Evolutionary conservation across 805 yeast genomes (phyloP), one percentile per base, ranked within the genome.

Genomic region (Nakazawaea siamensis): DNA sequence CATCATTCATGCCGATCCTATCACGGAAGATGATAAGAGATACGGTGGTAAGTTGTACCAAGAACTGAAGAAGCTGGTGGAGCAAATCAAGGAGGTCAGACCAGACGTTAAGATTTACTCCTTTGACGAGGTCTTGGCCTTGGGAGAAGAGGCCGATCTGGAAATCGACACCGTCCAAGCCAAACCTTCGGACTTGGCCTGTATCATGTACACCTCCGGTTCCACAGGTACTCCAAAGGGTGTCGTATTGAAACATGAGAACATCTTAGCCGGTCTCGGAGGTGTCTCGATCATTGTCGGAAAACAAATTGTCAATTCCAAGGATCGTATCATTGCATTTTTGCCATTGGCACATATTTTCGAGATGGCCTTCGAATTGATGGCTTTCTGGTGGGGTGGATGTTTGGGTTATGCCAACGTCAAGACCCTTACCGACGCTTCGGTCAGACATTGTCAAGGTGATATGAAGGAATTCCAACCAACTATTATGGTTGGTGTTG

Each of bases 321-420:
- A 58, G 24, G 97, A 92, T 60, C 70, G 86, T 46, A 63, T 90
- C 43, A 76, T 92, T 57, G 80, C 88, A 13, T 88, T 90, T 57
- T 72, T 92, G 55, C 98, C 98, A 10, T 71, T 92, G 51, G 98
- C 98, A 7, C 98, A 92, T 54, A 92, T 92, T 48, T 84, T 92
- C 48, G 98, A 92, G 64, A 68, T 86, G 59, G 85, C 76, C 4
- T 87, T 92, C 45, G 98, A 92, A 65, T 65, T 87, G 50, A 58
- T 74, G 20, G 52, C 73, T 24, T 73, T 92, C 47, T 77, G 76
- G 66, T 92, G 97, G 97, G 97, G 97, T 55, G 80, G 83, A 37
- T 57, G 73, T 37, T 57, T 83, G 29, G 97, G 97, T 47, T 92
- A 92, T 62, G 97, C 95, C 33, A 77, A 68, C 48, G 96, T 90